Evolutionary conservation across 495 filamentous ascomycete genomes (phyloP).

Genomic region (Podospora pseudopauciseta): DNA sequence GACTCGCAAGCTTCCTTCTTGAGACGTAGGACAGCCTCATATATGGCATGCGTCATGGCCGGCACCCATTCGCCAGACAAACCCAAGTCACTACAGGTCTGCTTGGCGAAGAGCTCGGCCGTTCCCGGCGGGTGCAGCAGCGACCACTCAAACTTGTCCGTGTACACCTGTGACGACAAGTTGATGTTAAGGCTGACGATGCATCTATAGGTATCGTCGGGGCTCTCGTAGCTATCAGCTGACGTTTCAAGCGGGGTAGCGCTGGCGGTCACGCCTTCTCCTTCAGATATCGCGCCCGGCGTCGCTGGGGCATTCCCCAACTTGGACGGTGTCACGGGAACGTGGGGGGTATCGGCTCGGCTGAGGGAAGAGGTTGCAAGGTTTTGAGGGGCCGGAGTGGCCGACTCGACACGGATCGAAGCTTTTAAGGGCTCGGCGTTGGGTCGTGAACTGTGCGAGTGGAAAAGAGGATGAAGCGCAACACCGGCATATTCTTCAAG

Average conservation of each 20-base stretch:
- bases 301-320: conserved; percentile 17
- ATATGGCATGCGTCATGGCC: conserved; percentile 92
- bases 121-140: conserved; percentile 86
- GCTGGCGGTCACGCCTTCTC: conserved; percentile 27
- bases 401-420: conserved; percentile 9
- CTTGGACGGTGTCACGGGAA: conserved; percentile 33
- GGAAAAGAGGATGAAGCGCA: conserved; percentile 87
- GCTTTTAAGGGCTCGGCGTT: conserved; percentile 42
- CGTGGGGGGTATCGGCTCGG: conserved; percentile 47
- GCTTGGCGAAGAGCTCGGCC: conserved; percentile 86
- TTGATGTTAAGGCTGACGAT: conserved; percentile 90
- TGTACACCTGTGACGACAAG: conserved; percentile 85
- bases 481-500: conserved; percentile 95
- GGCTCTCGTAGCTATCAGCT: conserved; percentile 48
- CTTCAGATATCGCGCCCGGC: conserved; percentile 22
- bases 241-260: conserved; percentile 26
- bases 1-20: conserved; percentile 96
- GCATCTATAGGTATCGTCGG: conserved; percentile 88
- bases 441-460: conserved; percentile 48
- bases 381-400: conserved; percentile 41
- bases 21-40: conserved; percentile 85
- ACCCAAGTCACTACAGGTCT: conserved; percentile 87
- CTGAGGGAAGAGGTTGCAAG: conserved; percentile 31
- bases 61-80: conserved; percentile 90
- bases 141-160: conserved; percentile 98